Evolutionary conservation across 1,284 basidiomycete genomes (phyloP).

Genomic region (Malassezia caprae): DNA sequence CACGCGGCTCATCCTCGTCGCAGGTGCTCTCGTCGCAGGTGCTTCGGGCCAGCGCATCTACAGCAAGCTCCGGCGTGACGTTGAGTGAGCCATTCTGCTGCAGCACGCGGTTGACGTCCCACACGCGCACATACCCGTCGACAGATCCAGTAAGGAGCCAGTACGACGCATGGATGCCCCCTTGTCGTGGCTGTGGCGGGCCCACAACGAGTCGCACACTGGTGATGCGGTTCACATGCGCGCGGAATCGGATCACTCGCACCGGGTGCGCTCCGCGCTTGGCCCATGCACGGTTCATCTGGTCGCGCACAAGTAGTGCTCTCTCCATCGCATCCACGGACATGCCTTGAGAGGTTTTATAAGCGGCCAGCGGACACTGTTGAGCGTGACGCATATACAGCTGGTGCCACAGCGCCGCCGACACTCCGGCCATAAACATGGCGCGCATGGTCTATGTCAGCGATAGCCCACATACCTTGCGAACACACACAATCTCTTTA

Average conservation of each 20-base stretch:
- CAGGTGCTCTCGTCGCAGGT: neutral
- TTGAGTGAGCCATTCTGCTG: neutral
- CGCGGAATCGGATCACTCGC: constrained; percentile 14
- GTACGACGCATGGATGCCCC: neutral
- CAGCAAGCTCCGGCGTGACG: neutral
- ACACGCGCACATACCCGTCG: constrained; percentile 20
- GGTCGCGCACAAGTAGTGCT: constrained; percentile 2
- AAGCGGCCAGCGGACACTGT: neutral
- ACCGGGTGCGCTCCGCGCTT: constrained; percentile 3
- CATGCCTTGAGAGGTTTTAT: neutral
- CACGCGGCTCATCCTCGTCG: neutral
- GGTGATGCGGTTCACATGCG: constrained; percentile 25
- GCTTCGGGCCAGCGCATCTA: neutral
- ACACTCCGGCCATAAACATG: constrained; percentile 10
- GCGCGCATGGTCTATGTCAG: neutral
- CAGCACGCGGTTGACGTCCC: constrained; percentile 14
- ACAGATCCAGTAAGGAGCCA: constrained; percentile 23
- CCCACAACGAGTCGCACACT: constrained; percentile 16
- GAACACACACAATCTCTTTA: constrained; percentile 2
- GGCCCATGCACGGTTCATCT: constrained; percentile 4
- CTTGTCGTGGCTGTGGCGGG: neutral
- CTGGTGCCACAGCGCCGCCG: constrained; percentile 10
- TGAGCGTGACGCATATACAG: neutral
- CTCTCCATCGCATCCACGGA: constrained; percentile 1
- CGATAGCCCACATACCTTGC: constrained; percentile 1